phyloP scores from a whole-genome alignment of 371 early-diverging fungal species.

The Syncephalastrum monosporum region DNA sequence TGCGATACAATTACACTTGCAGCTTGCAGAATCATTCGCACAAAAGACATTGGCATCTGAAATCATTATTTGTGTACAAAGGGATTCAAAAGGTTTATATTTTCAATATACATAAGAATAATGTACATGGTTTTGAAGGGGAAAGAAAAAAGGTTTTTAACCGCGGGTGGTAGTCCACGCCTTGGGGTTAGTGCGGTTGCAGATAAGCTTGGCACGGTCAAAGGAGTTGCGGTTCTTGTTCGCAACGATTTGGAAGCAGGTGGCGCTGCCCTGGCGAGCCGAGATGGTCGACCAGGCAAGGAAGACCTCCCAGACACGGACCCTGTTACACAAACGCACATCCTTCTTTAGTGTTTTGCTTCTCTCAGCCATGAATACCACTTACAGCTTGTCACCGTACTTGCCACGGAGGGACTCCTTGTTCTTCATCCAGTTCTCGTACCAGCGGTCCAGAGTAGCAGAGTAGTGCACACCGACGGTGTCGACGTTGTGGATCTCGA shows the following conservation, averaged over 20 bases:
- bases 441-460: conserved; percentile 94
- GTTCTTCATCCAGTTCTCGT: conserved; percentile 95
- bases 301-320: conserved; percentile 93
- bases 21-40: too few species aligned
- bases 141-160: too few species aligned
- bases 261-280: conserved; percentile 93
- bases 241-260: conserved; percentile 92
- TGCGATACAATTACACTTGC: too few species aligned
- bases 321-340: conserved; percentile 11
- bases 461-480: conserved; percentile 98
- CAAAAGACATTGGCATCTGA: too few species aligned
- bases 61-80: too few species aligned
- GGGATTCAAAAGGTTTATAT: too few species aligned
- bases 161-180: too few species aligned
- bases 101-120: too few species aligned
- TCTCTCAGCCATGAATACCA: not conserved
- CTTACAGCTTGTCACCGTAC: conserved; percentile 85
- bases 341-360: not conserved
- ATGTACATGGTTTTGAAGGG: too few species aligned
- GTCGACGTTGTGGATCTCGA: conserved; percentile 85
- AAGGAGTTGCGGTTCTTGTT: conserved; percentile 96
- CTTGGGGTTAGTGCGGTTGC: conserved; percentile 46
- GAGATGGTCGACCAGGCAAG: conserved; percentile 94
- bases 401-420: conserved; percentile 76
- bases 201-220: conserved; percentile 73